phyloP scores from a whole-genome alignment of 1,284 basidiomycete genomes.

The Cryptococcus hybrid region DNA sequence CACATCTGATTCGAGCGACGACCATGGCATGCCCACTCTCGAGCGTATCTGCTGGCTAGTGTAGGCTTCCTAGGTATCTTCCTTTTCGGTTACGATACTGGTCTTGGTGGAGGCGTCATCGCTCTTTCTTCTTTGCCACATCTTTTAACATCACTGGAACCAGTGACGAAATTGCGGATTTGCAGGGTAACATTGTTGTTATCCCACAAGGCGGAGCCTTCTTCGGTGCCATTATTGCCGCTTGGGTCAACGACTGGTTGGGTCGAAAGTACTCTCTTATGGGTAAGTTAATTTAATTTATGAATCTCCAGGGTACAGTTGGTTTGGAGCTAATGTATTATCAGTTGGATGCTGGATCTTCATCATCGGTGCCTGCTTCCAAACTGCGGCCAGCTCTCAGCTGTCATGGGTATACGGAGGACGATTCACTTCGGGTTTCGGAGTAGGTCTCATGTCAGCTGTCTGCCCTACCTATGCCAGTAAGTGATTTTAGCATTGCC shows the following conservation, averaged over 20 bases:
- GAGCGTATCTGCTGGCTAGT: slow-evolving; percentile 59
- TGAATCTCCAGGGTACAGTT: too few species aligned
- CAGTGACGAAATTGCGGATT: slow-evolving; percentile 22
- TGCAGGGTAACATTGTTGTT: slow-evolving; percentile 61
- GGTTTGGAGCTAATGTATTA: too few species aligned
- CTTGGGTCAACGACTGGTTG: slow-evolving; percentile 42
- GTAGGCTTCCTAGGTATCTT: slow-evolving; percentile 74
- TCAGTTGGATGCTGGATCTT: slow-evolving; percentile 63
- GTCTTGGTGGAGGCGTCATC: slow-evolving; percentile 52
- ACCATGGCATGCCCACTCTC: slow-evolving; percentile 32
- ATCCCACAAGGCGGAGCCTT: slow-evolving; percentile 73
- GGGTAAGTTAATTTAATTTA: too few species aligned
- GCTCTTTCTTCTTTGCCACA: slow-evolving; percentile 58
- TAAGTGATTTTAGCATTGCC: not conserved
- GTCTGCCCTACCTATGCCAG: slow-evolving; percentile 66
- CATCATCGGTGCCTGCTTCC: slow-evolving; percentile 61
- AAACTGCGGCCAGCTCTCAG: slow-evolving; percentile 42
- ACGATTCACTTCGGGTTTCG: slow-evolving; percentile 67
- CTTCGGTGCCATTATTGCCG: slow-evolving; percentile 68
- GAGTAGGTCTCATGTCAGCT: slow-evolving; percentile 59
- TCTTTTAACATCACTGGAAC: slow-evolving; percentile 61
- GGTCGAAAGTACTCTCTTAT: slow-evolving; percentile 27
- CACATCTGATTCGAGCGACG: slow-evolving; percentile 10
- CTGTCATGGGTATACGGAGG: slow-evolving; percentile 61
- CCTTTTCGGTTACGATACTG: slow-evolving; percentile 67